phyloP scores from a whole-genome alignment of 225 moss, liverwort and hornwort species.

The Physcomitrellopsis africana region DNA sequence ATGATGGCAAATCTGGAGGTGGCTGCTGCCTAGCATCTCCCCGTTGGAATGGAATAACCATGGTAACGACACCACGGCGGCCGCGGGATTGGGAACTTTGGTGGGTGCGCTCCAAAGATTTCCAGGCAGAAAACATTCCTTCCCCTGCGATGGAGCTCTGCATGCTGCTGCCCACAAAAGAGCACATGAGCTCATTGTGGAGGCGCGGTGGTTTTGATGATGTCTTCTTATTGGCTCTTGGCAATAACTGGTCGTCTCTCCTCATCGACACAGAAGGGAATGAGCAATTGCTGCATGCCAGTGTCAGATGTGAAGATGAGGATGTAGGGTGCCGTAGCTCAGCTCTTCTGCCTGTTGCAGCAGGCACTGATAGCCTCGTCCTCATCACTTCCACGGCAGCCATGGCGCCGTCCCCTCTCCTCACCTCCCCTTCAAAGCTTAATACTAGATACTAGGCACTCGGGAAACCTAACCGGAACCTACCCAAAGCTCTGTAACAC shows the following conservation, averaged over 20 bases:
- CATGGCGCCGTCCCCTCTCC: conserved; percentile 30
- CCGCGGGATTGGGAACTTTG: conserved; percentile 6
- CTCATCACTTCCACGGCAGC: conserved; percentile 41
- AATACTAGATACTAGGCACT: conserved; percentile 16
- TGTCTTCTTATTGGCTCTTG: neutral
- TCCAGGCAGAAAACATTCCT: conserved; percentile 52
- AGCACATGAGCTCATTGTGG: conserved; percentile 43
- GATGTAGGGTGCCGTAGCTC: conserved; percentile 44
- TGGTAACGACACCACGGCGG: conserved; percentile 45
- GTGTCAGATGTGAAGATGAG: conserved; percentile 32
- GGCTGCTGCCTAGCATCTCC: conserved; percentile 98
- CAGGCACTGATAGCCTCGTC: conserved; percentile 42
- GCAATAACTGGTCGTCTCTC: conserved; percentile 17
- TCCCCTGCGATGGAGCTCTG: conserved; percentile 55
- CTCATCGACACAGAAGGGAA: conserved; percentile 28
- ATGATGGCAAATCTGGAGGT: conserved; percentile 93
- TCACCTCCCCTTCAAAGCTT: conserved; percentile 37
- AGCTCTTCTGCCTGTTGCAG: conserved; percentile 37
- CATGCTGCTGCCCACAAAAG: conserved; percentile 42
- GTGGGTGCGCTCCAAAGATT: conserved; percentile 29
- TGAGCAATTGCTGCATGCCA: conserved; percentile 8
- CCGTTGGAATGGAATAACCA: conserved; percentile 95
- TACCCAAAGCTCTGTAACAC: conserved; percentile 7
- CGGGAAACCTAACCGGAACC: neutral
- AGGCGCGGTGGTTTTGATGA: conserved; percentile 22